These are phyloP conservation scores for Pichia nakasei DNA, from an alignment of 805 yeast species.

Conservation along the genomic window DNA sequence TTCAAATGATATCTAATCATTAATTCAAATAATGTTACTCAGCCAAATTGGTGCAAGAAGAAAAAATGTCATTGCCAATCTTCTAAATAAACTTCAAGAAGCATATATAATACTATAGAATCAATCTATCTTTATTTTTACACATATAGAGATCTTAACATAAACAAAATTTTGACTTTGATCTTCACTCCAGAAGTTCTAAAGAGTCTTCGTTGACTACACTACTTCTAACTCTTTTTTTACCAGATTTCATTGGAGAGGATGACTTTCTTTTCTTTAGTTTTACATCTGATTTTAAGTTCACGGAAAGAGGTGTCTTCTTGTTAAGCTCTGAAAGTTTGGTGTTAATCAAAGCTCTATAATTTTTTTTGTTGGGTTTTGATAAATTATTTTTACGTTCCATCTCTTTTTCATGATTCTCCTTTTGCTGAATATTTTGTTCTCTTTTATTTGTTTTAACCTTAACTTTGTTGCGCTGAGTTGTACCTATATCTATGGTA, in stretches of 20 bases:
- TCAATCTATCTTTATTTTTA: no score
- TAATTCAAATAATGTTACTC: no score
- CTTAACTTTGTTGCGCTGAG: background rate
- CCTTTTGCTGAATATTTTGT: background rate
- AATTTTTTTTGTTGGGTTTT: background rate
- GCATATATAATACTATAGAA: no score
- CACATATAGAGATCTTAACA: no score
- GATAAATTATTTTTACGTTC: background rate
- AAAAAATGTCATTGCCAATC: no score
- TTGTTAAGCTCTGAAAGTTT: conserved; percentile 10
- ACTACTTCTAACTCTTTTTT: conserved; percentile 11
- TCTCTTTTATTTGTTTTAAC: background rate
- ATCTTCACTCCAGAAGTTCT: conserved; percentile 2
- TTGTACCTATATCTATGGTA: conserved; percentile 1
- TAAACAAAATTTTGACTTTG: no score
- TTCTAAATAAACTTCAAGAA: no score
- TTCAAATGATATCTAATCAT: background rate
- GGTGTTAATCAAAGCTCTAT: conserved; percentile 4
- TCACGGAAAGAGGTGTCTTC: background rate
- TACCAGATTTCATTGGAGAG: conserved; percentile 11
- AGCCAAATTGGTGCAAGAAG: no score
- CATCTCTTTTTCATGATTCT: conserved; percentile 4
- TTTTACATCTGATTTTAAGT: background rate
- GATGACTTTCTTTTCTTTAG: conserved; percentile 9
- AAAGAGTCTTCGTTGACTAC: conserved; percentile 7